Base-by-base conservation (phyloP, 345 rosid genomes). In the Populus deltoides region DNA sequence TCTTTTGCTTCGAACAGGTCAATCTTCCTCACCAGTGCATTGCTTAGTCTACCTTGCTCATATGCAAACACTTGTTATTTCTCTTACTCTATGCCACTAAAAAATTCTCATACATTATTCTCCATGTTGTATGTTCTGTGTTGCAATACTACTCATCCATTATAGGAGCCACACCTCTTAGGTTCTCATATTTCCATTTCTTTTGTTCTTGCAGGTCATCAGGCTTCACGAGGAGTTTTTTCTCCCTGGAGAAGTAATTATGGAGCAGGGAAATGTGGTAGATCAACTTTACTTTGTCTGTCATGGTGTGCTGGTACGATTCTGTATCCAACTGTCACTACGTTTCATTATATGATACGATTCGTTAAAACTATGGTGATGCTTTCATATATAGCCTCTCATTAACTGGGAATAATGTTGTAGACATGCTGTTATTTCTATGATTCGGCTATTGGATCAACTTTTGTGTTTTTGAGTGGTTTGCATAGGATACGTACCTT, bases 221-320 rank as follows among this genome's bases (percentile, higher is more conserved):
- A 90, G 87, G 81, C 90, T 96, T 61, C 98, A 96, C 81, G 99
- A 96, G 87, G 99, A 96, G 78, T 94, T 94, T 82, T 93, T 90
- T 85, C 97, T 96, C 72, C 99, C 98, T 0, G 97, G 98, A 81
- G 98, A 96, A 90, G 91, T 94, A 67, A 89, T 96, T 78, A 83
- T 91, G 87, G 97, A 91, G 85, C 98, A 90, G 78, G 99, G 98
- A 69, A 89, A 84, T 67, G 97, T 87, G 8, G 97, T 92, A 35
- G 99, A 96, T 86, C 95, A 96, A 55, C 90, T 96, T 69, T 97
- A 92, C 83, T 94, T 97, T 85, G 90, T 97, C 53, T 94, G 98
- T 79, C 90, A 89, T 81, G 99, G 99, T 77, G 70, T 66, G 55
- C 85, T 97, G 97, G 99, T 97, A 92, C 13, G 81, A 59, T 77